Evolutionary conservation across 345 rosid genomes (phyloP), one percentile per base, ranked within the genome.

Genomic region (Eucalyptus curtisii): DNA sequence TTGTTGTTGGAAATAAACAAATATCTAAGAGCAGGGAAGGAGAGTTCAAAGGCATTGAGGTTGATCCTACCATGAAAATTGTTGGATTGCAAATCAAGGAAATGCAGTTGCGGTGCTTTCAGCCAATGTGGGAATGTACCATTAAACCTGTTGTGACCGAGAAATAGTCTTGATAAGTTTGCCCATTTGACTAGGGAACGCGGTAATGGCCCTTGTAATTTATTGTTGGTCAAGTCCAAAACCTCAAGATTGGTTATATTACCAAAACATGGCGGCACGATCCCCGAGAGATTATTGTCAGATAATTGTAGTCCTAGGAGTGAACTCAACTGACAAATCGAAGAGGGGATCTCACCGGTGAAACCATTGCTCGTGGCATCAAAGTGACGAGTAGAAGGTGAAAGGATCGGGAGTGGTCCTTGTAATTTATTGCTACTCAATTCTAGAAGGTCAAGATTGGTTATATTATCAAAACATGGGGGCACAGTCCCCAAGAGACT

Each of bases 31-130:
- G 14, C 8, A 52, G 11, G 33, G 40, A 37, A 87, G 45, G 64
- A 57, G 48, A 20, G n/a, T 48, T 31, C 13, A 0, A 27, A 31
- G 19, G 1, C 7, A 24, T 4, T 33, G 24, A 33, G 15, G 5
- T 33, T 20, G 11, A 87, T 57, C 47, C 2, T 0, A 10, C 89
- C 87, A 31, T 88, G 81, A 44, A 88, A 84, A 12, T 19, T n/a
- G 16, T 88, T 88, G 6, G 87, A 57, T 48, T 16, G 87, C 81
- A 88, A 84, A n/a, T 84, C 81, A 49, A 84, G n/a, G 7, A 0
- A 0, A 0, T 1, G 0, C 15, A 84, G 17, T 3, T 1, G 20
- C 22, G 7, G 7, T n/a, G 44, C 52, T 4, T 31, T 37, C 2
- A 86, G 10, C 90, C 86, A 86, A 13, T 45, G 22, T 5, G 90